Percentiles rank a stretch among this genome's conserved stretches.
Conservation (phyloP, 768 basidiomycete genomes). For the Rhodosporidiobolus sp. region DNA sequence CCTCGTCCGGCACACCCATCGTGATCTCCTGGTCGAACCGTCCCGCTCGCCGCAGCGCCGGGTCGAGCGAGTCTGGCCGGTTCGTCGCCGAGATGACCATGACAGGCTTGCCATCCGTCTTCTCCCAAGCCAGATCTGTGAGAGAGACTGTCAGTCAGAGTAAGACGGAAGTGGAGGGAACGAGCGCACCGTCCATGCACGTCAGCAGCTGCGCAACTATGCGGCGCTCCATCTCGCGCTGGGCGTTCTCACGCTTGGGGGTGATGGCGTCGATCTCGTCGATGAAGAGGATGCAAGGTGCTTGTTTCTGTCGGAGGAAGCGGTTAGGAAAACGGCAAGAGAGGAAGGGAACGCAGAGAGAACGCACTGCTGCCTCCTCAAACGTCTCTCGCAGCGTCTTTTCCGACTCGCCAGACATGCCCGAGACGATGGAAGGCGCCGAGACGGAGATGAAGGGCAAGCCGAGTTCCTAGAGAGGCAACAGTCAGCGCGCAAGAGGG, state of each 20-base stretch:
- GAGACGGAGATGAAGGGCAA: slow-evolving; percentile 92
- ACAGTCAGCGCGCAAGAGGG: neutral
- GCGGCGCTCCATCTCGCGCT: slow-evolving; percentile 94
- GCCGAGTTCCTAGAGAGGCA: slow-evolving; percentile 67
- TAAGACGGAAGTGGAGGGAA: neutral
- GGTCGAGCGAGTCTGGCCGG: slow-evolving; percentile 88
- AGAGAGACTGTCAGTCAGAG: no score
- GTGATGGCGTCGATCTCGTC: slow-evolving; percentile 99
- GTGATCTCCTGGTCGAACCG: slow-evolving; percentile 97
- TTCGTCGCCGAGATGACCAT: slow-evolving; percentile 96
- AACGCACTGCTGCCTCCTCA: slow-evolving; percentile 84
- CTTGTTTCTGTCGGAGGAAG: slow-evolving; percentile 60
- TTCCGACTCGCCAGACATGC: slow-evolving; percentile 98
- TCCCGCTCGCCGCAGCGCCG: slow-evolving; percentile 86
- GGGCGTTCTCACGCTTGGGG: slow-evolving; percentile 94
- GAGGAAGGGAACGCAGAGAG: neutral
- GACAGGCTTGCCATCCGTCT: slow-evolving; percentile 84
- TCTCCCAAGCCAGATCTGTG: slow-evolving; percentile 90
- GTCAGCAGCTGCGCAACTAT: slow-evolving; percentile 97
- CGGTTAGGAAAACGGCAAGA: neutral
- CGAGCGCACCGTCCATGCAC: slow-evolving; percentile 87
- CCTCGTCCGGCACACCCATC: slow-evolving; percentile 93
- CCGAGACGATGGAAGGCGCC: slow-evolving; percentile 91
- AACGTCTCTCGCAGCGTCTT: slow-evolving; percentile 94
- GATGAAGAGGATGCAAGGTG: slow-evolving; percentile 90